These are phyloP conservation scores for Populus ilicifolia DNA, from an alignment of 345 rosid genomes.

Conservation along the genomic window DNA sequence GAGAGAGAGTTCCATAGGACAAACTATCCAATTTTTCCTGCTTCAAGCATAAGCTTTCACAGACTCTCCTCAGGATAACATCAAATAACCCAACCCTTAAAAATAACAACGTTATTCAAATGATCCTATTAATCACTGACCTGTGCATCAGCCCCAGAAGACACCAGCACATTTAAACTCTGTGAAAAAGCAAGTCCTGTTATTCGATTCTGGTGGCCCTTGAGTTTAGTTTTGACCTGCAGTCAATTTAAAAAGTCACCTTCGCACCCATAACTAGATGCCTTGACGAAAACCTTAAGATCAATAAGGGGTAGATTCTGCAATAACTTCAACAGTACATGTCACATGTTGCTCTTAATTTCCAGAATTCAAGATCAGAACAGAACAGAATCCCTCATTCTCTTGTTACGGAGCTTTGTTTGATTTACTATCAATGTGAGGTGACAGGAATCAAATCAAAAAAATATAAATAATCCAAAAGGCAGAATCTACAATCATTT, in stretches of 20 bases:
- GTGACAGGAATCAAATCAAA: neutral
- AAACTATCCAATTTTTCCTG: neutral
- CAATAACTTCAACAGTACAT: neutral
- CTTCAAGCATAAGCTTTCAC: neutral
- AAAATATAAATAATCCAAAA: neutral
- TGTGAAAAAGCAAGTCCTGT: conserved; percentile 84
- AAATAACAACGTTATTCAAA: neutral
- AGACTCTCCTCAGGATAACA: neutral
- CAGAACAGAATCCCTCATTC: neutral
- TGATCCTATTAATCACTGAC: conserved; percentile 22
- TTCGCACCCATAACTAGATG: neutral
- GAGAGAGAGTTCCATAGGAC: too few species aligned
- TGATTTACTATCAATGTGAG: neutral
- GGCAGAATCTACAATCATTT: neutral
- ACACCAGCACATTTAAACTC: conserved; percentile 56
- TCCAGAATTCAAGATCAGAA: neutral
- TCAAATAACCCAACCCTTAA: neutral
- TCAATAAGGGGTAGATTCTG: neutral
- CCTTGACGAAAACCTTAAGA: neutral
- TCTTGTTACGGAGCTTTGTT: neutral
- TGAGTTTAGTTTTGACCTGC: conserved; percentile 72
- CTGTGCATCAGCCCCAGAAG: conserved; percentile 91
- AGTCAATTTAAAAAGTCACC: neutral
- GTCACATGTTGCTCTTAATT: neutral
- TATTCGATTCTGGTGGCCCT: conserved; percentile 75